Evolutionary conservation across 1,284 basidiomycete species (phyloP).

Genomic region (Entoloma clypeatum): DNA sequence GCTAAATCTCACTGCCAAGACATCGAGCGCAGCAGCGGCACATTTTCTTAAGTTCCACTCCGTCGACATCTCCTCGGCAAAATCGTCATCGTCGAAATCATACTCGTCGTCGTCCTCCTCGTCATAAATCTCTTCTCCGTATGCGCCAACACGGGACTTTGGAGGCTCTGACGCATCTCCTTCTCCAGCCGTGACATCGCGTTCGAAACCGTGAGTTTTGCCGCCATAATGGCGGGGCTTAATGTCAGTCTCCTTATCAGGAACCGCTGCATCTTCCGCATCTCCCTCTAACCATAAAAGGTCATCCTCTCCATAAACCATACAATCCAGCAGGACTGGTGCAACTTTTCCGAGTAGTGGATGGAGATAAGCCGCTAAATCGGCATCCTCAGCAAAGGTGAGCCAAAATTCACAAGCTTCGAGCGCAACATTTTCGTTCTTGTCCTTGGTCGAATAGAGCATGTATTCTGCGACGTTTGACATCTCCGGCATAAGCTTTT

Average conservation of each 20-base stretch:
- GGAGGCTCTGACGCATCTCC: constrained; percentile 38
- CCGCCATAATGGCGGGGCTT: constrained; percentile 90
- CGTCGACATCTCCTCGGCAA: constrained; percentile 95
- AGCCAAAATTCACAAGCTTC: constrained; percentile 99
- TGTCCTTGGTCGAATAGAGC: constrained; percentile 97
- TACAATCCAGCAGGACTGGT: constrained; percentile 92
- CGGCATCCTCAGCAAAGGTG: constrained; percentile 94
- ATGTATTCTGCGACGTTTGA: constrained; percentile 96
- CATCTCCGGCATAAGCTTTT: constrained; percentile 97
- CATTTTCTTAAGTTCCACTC: constrained; percentile 99
- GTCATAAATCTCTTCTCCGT: constrained; percentile 67
- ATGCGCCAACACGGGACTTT: constrained; percentile 56
- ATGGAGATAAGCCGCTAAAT: constrained; percentile 79
- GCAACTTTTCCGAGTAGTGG: constrained; percentile 87
- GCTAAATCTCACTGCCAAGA: constrained; percentile 91
- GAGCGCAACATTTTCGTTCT: constrained; percentile 90
- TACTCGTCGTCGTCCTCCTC: constrained; percentile 86
- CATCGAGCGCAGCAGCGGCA: constrained; percentile 95
- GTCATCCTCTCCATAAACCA: constrained; percentile 97
- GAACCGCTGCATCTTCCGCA: constrained; percentile 84
- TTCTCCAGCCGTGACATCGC: constrained; percentile 47
- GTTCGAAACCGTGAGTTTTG: constrained; percentile 82
- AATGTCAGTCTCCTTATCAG: constrained; percentile 93
- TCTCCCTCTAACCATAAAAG: constrained; percentile 95
- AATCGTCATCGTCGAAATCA: constrained; percentile 85